Evolutionary conservation across 192 early-diverging fungal genomes (phyloP).

Genomic region (Podila epicladia): DNA sequence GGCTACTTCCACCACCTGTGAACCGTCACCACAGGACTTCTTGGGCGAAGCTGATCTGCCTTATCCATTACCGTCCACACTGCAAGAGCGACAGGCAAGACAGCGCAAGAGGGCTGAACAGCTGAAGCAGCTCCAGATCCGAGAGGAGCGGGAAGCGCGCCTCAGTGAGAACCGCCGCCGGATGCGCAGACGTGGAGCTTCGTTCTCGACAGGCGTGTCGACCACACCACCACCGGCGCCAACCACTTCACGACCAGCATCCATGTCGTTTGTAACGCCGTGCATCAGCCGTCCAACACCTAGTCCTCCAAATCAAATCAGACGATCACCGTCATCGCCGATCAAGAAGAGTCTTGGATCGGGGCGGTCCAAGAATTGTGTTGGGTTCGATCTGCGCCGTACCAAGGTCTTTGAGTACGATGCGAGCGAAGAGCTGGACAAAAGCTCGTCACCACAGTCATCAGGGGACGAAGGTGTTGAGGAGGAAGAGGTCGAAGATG

Average conservation of each 20-base stretch:
- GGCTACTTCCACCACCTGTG: constrained; percentile 7
- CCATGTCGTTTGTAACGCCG: neutral
- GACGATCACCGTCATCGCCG: constrained; percentile 29
- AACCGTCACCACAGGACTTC: constrained; percentile 38
- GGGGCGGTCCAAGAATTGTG: neutral
- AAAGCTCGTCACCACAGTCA: neutral
- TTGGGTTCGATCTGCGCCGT: constrained; percentile 25
- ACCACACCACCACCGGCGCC: neutral
- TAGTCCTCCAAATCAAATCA: constrained; percentile 1
- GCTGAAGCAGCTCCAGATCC: constrained; percentile 31
- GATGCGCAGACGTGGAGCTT: constrained; percentile 18
- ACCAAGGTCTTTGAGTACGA: constrained; percentile 45
- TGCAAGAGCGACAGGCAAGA: constrained; percentile 32
- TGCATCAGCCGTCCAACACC: neutral
- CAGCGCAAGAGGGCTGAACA: constrained; percentile 46
- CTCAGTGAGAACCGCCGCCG: constrained; percentile 12
- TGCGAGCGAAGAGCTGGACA: constrained; percentile 8
- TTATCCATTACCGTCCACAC: constrained; percentile 35
- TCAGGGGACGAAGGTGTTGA: neutral
- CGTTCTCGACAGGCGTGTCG: constrained; percentile 12
- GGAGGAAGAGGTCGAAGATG: neutral
- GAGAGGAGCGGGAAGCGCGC: constrained; percentile 38
- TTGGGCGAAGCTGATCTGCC: constrained; percentile 44
- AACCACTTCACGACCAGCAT: neutral
- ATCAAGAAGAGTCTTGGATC: constrained; percentile 1